Evolutionary conservation across 169 alveolate species (phyloP).

Genomic region (Eimeria sp.): DNA sequence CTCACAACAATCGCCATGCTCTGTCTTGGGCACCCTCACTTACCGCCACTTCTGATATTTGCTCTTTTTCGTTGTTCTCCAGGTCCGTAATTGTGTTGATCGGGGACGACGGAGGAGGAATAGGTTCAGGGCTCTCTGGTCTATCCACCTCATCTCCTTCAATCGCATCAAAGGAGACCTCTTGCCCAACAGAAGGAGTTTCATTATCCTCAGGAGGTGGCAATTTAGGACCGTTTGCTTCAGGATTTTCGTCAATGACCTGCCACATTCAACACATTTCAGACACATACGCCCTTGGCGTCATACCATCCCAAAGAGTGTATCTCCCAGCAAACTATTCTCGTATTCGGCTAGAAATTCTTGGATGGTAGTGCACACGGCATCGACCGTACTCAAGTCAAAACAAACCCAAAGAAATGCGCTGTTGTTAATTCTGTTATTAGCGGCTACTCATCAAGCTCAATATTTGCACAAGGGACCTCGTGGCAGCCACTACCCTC

Average conservation of each 20-base stretch:
- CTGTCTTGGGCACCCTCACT: background rate
- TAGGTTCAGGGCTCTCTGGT: background rate
- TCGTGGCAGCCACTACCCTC: background rate
- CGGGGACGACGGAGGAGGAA: background rate
- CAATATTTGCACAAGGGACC: background rate
- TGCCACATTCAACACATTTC: background rate
- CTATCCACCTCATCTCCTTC: background rate
- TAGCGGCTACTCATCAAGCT: no score
- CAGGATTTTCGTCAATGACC: background rate
- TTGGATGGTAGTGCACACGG: background rate
- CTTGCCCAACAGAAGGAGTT: background rate
- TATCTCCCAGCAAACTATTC: background rate
- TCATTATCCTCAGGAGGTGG: background rate
- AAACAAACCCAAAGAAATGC: background rate
- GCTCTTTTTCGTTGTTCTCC: background rate
- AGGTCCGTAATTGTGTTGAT: background rate
- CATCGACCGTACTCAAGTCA: background rate
- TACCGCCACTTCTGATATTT: background rate
- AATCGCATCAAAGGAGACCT: background rate
- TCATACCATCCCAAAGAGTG: background rate
- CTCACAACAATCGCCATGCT: background rate
- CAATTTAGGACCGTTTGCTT: background rate
- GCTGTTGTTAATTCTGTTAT: no score
- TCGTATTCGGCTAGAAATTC: background rate
- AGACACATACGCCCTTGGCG: background rate